A percentile compares a stretch with the other conserved stretches of the same genome.
Conservation (phyloP, 73 alveolate species). For the Symbiodinium pilosum region DNA sequence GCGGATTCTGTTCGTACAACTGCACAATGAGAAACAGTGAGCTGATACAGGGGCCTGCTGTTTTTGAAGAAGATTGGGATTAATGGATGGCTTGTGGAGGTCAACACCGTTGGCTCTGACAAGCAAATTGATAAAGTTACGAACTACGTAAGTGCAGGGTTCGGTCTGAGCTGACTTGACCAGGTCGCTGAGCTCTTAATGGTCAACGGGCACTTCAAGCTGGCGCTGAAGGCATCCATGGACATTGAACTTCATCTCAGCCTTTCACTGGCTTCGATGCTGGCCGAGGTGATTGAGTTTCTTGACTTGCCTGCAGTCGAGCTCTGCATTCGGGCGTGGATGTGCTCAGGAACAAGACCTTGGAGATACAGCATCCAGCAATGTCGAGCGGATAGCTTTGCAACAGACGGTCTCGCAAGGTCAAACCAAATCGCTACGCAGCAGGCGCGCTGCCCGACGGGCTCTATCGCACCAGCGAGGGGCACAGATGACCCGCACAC, state of each 20-base stretch:
- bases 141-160: too few species aligned
- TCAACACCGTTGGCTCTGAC: too few species aligned
- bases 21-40: too few species aligned
- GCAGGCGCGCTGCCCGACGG: conserved; percentile 49
- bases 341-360: neutral
- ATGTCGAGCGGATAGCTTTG: neutral
- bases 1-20: too few species aligned
- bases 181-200: conserved; percentile 80
- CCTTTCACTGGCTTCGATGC: neutral
- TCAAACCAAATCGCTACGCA: conserved; percentile 79
- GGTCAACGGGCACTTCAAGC: conserved; percentile 92
- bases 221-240: conserved; percentile 41
- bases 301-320: conserved; percentile 93
- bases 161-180: too few species aligned
- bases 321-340: conserved; percentile 82
- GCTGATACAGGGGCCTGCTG: too few species aligned
- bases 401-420: neutral
- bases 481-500: neutral
- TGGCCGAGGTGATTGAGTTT: conserved; percentile 51
- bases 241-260: too few species aligned
- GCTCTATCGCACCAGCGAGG: conserved; percentile 62
- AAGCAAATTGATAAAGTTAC: too few species aligned
- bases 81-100: too few species aligned
- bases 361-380: too few species aligned
- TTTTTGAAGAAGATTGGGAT: too few species aligned